A percentile compares a stretch with the other conserved stretches of the same genome.
phyloP scores from a whole-genome alignment of 306 rosid genomes.

The Phaseolus lunatus region DNA sequence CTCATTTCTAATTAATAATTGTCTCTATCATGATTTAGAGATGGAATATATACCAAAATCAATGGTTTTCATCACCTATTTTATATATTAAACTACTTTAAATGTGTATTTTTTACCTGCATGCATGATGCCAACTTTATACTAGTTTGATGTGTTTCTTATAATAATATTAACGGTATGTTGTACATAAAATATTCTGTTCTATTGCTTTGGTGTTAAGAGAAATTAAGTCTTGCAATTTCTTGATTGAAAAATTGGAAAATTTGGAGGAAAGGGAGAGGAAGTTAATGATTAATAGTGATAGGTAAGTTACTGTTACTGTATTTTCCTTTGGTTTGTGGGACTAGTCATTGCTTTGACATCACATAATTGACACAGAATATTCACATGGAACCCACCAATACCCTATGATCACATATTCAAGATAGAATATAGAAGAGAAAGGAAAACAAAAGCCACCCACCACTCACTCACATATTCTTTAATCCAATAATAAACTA shows the following conservation, averaged over 20 bases:
- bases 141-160: background rate
- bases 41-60: too few relatives aligned
- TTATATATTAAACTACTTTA: too few relatives aligned
- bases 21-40: too few relatives aligned
- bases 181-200: background rate
- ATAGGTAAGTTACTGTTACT: background rate
- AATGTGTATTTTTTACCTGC: background rate
- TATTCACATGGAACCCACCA: conserved; percentile 54
- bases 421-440: conserved; percentile 39
- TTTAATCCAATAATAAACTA: background rate
- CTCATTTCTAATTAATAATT: too few relatives aligned
- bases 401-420: background rate
- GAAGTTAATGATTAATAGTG: background rate
- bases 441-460: conserved; percentile 32
- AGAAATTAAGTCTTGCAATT: background rate
- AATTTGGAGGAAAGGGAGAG: background rate
- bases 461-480: conserved; percentile 42
- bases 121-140: background rate
- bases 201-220: background rate
- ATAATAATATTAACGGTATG: background rate
- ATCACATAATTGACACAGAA: conserved; percentile 24
- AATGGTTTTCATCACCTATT: too few relatives aligned
- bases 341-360: background rate
- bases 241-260: background rate
- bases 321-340: background rate